Evolutionary conservation across 2,329 filamentous ascomycete species (phyloP).

Genomic region (Botryosphaeria agaves): DNA sequence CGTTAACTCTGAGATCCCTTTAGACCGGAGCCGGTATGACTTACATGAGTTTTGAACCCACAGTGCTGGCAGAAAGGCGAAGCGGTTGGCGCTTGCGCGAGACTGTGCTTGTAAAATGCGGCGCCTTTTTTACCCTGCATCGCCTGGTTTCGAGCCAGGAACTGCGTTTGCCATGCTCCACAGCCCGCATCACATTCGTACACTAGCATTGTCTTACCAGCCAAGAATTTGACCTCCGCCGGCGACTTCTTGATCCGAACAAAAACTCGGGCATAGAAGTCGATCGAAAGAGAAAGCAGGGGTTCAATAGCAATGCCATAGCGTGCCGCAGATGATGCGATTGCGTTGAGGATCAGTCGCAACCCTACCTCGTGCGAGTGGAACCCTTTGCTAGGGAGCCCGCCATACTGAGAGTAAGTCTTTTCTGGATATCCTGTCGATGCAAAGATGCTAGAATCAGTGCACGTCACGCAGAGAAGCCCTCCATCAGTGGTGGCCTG

Average conservation of each 20-base stretch:
- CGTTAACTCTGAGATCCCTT: too few relatives aligned
- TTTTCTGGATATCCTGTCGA: constrained; percentile 92
- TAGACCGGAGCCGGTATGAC: too few relatives aligned
- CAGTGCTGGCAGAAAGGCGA: constrained; percentile 64
- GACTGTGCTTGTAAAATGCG: constrained; percentile 59
- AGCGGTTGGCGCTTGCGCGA: constrained; percentile 52
- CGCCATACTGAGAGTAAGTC: constrained; percentile 83
- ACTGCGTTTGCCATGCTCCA: constrained; percentile 77
- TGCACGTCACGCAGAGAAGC: constrained; percentile 87
- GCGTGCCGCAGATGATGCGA: constrained; percentile 63
- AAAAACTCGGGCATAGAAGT: constrained; percentile 87
- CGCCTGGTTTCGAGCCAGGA: constrained; percentile 51
- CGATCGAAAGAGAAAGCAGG: constrained; percentile 79
- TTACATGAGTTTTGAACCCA: constrained; percentile 69
- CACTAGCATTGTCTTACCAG: constrained; percentile 80
- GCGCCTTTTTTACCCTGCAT: constrained; percentile 49
- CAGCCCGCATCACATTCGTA: constrained; percentile 87
- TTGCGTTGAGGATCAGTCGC: constrained; percentile 66
- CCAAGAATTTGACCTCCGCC: constrained; percentile 74
- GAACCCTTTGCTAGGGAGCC: constrained; percentile 66
- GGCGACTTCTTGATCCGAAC: constrained; percentile 66
- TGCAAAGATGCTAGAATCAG: constrained; percentile 87
- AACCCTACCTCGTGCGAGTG: constrained; percentile 82
- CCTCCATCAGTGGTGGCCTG: constrained; percentile 80
- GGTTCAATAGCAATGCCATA: constrained; percentile 86